These are phyloP conservation scores for Peniophora sp. DNA, from an alignment of 1,284 basidiomycete genomes.

Conservation along the genomic window DNA sequence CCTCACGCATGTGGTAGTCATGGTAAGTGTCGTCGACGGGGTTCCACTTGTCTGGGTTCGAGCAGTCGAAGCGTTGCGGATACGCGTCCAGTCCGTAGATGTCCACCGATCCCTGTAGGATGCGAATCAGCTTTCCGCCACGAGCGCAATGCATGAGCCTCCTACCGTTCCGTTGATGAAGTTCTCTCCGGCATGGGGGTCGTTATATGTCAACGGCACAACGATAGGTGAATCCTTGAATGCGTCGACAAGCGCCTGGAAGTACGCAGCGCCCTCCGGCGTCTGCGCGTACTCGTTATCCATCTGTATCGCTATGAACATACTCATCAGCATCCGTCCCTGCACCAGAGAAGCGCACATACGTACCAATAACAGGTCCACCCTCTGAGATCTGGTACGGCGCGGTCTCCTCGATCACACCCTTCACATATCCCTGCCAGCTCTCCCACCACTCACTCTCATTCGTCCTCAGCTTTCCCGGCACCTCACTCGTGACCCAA, in stretches of 20 bases:
- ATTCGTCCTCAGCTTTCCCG: conserved; percentile 61
- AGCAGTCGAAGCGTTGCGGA: conserved; percentile 70
- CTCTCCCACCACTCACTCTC: conserved; percentile 57
- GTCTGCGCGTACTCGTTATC: conserved; percentile 73
- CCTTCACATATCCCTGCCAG: conserved; percentile 65
- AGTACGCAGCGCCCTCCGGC: conserved; percentile 46
- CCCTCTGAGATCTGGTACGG: conserved; percentile 63
- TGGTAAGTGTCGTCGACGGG: conserved; percentile 52
- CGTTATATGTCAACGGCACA: conserved; percentile 69
- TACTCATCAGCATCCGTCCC: background rate
- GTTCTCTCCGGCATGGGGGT: conserved; percentile 47
- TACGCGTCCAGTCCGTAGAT: conserved; percentile 59
- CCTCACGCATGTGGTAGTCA: conserved; percentile 39
- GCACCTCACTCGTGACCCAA: conserved; percentile 66
- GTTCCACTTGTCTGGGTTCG: conserved; percentile 52
- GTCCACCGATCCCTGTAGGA: conserved; percentile 38
- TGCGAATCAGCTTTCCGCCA: background rate
- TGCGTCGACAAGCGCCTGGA: conserved; percentile 49
- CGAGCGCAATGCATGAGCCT: background rate
- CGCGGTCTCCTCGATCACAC: conserved; percentile 50
- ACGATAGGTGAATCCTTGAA: conserved; percentile 52
- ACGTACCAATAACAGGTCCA: conserved; percentile 66
- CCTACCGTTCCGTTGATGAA: conserved; percentile 60
- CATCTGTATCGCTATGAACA: conserved; percentile 49
- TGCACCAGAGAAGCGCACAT: background rate